Conservation (phyloP, 805 yeast species). For the Candida parachauliodes region DNA sequence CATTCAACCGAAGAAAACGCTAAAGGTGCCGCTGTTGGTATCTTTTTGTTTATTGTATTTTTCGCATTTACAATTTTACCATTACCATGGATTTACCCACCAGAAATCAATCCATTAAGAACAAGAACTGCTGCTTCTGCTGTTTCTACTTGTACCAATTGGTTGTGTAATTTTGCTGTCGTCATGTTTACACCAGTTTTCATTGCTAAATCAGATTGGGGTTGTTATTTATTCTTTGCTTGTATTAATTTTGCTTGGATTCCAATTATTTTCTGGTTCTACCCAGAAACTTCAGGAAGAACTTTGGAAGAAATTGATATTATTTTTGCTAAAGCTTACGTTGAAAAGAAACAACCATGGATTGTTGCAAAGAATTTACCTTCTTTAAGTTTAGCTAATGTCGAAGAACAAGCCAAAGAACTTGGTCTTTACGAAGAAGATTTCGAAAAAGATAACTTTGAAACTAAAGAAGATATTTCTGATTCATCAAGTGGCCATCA, state of each 20-base stretch:
- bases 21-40: slow-evolving; percentile 45
- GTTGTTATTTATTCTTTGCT: slow-evolving; percentile 42
- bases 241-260: slow-evolving; percentile 33
- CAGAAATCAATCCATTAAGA: slow-evolving; percentile 45
- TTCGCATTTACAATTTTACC: slow-evolving; percentile 43
- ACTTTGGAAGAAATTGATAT: slow-evolving; percentile 48
- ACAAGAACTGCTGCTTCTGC: slow-evolving; percentile 45
- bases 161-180: slow-evolving; percentile 43
- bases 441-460: slow-evolving; percentile 36
- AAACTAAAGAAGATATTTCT: slow-evolving; percentile 23
- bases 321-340: slow-evolving; percentile 59
- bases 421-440: slow-evolving; percentile 53
- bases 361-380: slow-evolving; percentile 64
- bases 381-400: slow-evolving; percentile 50
- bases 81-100: slow-evolving; percentile 46
- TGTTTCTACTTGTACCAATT: slow-evolving; percentile 43
- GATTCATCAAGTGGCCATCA: slow-evolving; percentile 4
- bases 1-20: slow-evolving; percentile 27
- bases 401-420: slow-evolving; percentile 56
- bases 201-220: slow-evolving; percentile 36
- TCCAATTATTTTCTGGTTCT: slow-evolving; percentile 41
- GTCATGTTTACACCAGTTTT: slow-evolving; percentile 46
- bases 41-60: slow-evolving; percentile 42
- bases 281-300: slow-evolving; percentile 46
- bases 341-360: slow-evolving; percentile 56